A percentile compares a stretch with the other conserved stretches of the same genome.
Evolutionary conservation across 192 early-diverging fungal species (phyloP).

Genomic region (Umbelopsis sp.): DNA sequence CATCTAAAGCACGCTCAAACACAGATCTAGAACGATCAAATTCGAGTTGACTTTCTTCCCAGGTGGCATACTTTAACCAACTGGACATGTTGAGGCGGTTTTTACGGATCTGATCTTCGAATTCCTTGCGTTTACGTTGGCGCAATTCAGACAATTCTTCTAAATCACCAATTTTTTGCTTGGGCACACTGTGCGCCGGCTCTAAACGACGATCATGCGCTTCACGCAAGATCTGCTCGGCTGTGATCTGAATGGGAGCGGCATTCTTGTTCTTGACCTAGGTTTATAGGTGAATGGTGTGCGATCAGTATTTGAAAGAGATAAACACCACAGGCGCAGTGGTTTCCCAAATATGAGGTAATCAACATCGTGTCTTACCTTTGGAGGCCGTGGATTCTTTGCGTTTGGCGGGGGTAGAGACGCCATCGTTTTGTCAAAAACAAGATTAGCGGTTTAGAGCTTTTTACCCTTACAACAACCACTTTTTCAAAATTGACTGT

Average conservation of each 20-base stretch:
- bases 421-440: neutral
- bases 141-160: conserved; percentile 94
- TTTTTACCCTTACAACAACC: too few relatives aligned
- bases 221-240: conserved; percentile 97
- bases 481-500: too few relatives aligned
- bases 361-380: conserved; percentile 4
- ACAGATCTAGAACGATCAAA: conserved; percentile 82
- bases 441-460: too few relatives aligned
- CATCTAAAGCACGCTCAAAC: conserved; percentile 92
- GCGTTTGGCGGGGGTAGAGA: conserved; percentile 10
- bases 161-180: conserved; percentile 89
- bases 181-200: conserved; percentile 62
- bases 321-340: too few relatives aligned
- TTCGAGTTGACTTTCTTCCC: conserved; percentile 94
- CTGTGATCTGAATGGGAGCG: conserved; percentile 97
- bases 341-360: too few relatives aligned
- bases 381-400: conserved; percentile 42
- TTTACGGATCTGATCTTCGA: conserved; percentile 87
- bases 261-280: conserved; percentile 98
- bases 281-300: neutral
- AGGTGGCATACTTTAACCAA: conserved; percentile 95
- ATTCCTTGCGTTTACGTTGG: conserved; percentile 88
- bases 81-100: conserved; percentile 85
- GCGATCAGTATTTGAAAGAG: neutral
- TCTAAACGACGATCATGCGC: conserved; percentile 81